Percentiles rank a stretch among this genome's conserved stretches.
These are phyloP conservation scores for Pyrenula massariospora DNA, from an alignment of 495 filamentous ascomycete species.

Conservation along the genomic window DNA sequence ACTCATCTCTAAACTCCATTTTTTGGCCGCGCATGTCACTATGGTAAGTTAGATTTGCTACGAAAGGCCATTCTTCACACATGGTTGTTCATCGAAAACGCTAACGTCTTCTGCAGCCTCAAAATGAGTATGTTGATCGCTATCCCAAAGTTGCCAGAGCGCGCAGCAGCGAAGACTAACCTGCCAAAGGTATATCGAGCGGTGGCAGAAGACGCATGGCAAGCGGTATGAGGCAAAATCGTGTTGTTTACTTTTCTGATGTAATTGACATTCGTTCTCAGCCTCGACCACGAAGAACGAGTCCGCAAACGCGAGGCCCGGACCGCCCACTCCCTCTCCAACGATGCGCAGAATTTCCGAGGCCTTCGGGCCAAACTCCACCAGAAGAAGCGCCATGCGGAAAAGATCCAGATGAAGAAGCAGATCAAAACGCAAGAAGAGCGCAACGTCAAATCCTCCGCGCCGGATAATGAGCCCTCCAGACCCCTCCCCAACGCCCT, in stretches of 20 bases:
- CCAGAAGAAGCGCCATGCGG: constrained; percentile 82
- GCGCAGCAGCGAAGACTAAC: neutral
- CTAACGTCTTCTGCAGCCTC: constrained; percentile 46
- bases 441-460: constrained; percentile 85
- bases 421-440: constrained; percentile 88
- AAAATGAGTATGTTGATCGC: constrained; percentile 54
- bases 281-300: constrained; percentile 84
- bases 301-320: constrained; percentile 76
- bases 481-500: constrained; percentile 77
- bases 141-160: constrained; percentile 2
- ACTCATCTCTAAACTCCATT: no score
- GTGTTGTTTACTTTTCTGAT: neutral
- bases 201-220: constrained; percentile 72
- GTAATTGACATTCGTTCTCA: constrained; percentile 9
- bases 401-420: constrained; percentile 99
- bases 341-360: constrained; percentile 82
- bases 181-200: constrained; percentile 65
- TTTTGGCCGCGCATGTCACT: no score
- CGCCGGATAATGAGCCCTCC: constrained; percentile 56
- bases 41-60: no score
- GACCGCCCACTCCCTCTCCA: constrained; percentile 71
- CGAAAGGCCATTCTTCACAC: no score
- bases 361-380: constrained; percentile 90
- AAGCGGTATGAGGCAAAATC: constrained; percentile 31
- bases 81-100: no score